Evolutionary conservation across 2,329 filamentous ascomycete species (phyloP), one percentile per base, ranked within the genome.

Genomic region (Colletotrichum graminicola): DNA sequence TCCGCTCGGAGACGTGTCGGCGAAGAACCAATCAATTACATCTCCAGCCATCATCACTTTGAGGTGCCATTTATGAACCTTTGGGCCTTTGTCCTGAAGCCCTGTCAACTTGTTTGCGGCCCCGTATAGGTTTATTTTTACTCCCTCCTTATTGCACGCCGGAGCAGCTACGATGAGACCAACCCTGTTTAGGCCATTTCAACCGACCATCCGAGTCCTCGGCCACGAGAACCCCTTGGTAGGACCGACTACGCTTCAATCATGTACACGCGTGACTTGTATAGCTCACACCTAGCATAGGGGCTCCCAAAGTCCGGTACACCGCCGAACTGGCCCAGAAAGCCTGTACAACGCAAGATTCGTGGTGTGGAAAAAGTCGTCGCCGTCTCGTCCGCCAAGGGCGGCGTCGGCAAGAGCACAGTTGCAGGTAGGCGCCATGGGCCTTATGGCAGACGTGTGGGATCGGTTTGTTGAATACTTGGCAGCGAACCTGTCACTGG

Each of bases 361-460:
- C 88, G 89, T 34, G 91, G 95, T 79, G 95, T 99, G 32, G 89
- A 90, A 75, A 97, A 97, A 79, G 91, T 98, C n/a, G 90, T 99
- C 71, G 94, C 95, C n/a, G 94, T 99, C 18, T 97, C 94, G 5
- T 98, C 95, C 1, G 96, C 96, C 18, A 99, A 99, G 79, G 96
- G 96, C 2, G 96, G 96, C n/a, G 96, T 99, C 0, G 96, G 96
- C 1, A 99, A 99, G 80, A 97, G 94, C 76, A 99, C 96, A 10
- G 91, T 98, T 55, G 92, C 95, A 71, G 92, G 93, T 93, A 77
- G 63, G 82, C 80, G 45, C 14, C 66, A 69, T 39, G 5, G 6
- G 8, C 34, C 12, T 34, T 14, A 72, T 56, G 73, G 23, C 26
- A 18, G 34, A 18, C 14, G 14, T 41, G 7, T 21, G 32, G 10